Conservation (phyloP, 306 rosid species). For the Acacia confusa region DNA sequence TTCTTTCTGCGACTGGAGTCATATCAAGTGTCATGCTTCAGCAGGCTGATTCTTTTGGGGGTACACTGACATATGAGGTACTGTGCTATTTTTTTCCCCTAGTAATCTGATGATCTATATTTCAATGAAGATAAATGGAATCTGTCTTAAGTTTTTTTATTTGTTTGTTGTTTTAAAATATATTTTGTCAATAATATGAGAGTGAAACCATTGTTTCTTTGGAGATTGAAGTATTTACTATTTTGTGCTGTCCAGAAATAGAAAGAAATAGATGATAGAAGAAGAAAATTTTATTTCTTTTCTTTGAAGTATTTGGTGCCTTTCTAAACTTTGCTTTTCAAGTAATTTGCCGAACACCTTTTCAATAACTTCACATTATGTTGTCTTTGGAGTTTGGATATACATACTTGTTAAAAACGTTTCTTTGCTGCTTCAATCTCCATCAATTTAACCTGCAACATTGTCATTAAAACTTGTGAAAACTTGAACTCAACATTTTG, state of each 20-base stretch:
- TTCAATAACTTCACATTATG: background rate
- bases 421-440: background rate
- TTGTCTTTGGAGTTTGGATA: background rate
- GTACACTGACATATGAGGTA: constrained; percentile 88
- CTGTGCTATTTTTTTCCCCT: background rate
- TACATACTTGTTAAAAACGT: background rate
- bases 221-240: background rate
- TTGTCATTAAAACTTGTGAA: background rate
- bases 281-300: constrained; percentile 1
- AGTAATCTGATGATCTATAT: no score
- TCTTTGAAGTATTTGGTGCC: background rate
- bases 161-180: no score
- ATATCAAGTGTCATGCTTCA: constrained; percentile 93
- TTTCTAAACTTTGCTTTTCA: no score
- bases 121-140: no score
- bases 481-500: background rate
- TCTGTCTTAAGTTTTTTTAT: no score
- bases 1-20: constrained; percentile 90
- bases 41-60: constrained; percentile 79
- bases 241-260: constrained; percentile 5
- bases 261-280: constrained; percentile 15
- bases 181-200: background rate
- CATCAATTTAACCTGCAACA: background rate
- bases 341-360: no score
- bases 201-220: background rate